These are phyloP conservation scores for Peronospora tabacina DNA, from an alignment of 352 stramenopile species.

Conservation along the genomic window DNA sequence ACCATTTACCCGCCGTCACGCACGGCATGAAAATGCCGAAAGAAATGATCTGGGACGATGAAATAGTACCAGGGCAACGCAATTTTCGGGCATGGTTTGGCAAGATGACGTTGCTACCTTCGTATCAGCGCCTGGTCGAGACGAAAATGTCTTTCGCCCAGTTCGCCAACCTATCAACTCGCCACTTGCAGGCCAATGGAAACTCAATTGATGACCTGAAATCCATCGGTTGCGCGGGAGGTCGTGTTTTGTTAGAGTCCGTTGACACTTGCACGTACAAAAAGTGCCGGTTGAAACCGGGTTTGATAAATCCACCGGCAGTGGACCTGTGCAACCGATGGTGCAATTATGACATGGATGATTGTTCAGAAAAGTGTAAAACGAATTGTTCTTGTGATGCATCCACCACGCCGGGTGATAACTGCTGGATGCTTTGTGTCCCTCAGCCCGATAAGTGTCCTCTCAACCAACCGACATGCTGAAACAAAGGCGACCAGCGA, in stretches of 20 bases:
- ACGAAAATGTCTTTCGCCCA: conserved; percentile 29
- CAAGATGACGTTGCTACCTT: conserved; percentile 51
- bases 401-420: conserved; percentile 24
- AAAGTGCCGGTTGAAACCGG: no score
- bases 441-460: conserved; percentile 23
- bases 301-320: no score
- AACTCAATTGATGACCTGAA: no score
- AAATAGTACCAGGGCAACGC: conserved; percentile 11
- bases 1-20: conserved; percentile 41
- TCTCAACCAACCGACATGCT: conserved; percentile 31
- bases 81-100: conserved; percentile 47
- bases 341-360: no score
- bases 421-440: conserved; percentile 59
- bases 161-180: conserved; percentile 20
- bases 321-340: no score
- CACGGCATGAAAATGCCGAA: conserved; percentile 56
- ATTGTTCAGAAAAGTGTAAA: conserved; percentile 18
- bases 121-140: conserved; percentile 36
- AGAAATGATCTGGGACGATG: conserved; percentile 9
- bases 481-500: no score
- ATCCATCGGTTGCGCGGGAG: no score
- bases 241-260: no score
- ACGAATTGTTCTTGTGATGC: conserved; percentile 34
- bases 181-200: no score
- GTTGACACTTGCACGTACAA: no score